A percentile compares a stretch with the other conserved stretches of the same genome.
These are phyloP conservation scores for Allium sativum DNA, from an alignment of 106 monocot genomes.

Conservation along the genomic window DNA sequence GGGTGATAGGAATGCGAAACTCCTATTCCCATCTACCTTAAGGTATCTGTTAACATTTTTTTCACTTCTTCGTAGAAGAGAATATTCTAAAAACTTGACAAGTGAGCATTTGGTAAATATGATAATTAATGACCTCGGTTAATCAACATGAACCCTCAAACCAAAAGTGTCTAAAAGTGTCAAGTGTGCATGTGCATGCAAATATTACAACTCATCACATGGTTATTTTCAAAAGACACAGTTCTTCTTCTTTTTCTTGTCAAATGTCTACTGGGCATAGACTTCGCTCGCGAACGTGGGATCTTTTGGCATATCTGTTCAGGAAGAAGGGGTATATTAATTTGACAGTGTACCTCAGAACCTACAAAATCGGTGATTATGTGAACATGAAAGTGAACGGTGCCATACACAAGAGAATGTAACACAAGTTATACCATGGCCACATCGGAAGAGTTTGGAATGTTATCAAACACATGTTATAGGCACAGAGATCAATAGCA, in stretches of 20 bases:
- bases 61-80: neutral
- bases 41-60: constrained; percentile 28
- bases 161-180: too few relatives aligned
- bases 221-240: too few relatives aligned
- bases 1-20: constrained; percentile 36
- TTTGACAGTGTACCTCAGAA: constrained; percentile 39
- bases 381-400: constrained; percentile 61
- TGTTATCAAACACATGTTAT: constrained; percentile 51
- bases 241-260: too few relatives aligned
- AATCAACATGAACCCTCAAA: too few relatives aligned
- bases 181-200: too few relatives aligned
- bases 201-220: too few relatives aligned
- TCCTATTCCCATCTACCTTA: constrained; percentile 49
- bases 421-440: constrained; percentile 66
- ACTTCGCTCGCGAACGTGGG: constrained; percentile 38
- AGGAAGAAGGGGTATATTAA: constrained; percentile 60
- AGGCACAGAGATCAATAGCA: constrained; percentile 54
- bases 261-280: constrained; percentile 37
- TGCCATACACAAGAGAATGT: constrained; percentile 58
- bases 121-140: too few relatives aligned
- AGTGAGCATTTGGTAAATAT: too few relatives aligned
- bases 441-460: constrained; percentile 56
- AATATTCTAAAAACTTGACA: neutral
- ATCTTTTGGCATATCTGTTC: constrained; percentile 40
- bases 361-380: constrained; percentile 52